Base-by-base conservation (phyloP, 176 grass and related monocot species). In the Hsuehochloa calcarea region DNA sequence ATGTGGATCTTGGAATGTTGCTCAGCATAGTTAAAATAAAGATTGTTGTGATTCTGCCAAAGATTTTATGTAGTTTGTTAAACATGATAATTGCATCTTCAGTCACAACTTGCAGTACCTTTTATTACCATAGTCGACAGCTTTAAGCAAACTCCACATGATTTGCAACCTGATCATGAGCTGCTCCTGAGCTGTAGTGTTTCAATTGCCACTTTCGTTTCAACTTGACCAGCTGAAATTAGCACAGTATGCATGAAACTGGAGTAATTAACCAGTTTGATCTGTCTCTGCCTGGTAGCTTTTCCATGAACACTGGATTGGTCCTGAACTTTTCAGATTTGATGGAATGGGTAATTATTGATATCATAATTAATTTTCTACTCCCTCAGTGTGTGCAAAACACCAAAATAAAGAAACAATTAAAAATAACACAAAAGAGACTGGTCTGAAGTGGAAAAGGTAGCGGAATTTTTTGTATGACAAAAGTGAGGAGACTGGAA, bases 61-160 rank as follows among this genome's bases (percentile, higher is more conserved):
- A 49, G 67, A 90, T 90, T 74, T 90, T 66, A 11, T 68, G 6
- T 27, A 12, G 40, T 80, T 80, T 87, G 80, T 90, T 83, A 87
- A 74, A 75, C 79, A 8, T 25, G 79, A 34, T 79, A 59, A 80
- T 56, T 37, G 79, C 88, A 87, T 83, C 72, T 68, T 60, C 80
- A 43, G 59, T 68, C 74, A 68, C 80, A 67, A 74, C 60, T 67
- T 68, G 89, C 83, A 70, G 51, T 0, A 25, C 74, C 35, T 85
- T 90, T 59, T 83, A 79, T 67, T 55, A 35, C 73, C 44, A 20
- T 79, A 68, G 74, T 44, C 76, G 68, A 87, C 58, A 74, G 89
- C 79, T 90, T 90, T 79, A 90, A 90, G 89, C 84, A 83, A 78
- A 56, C 89, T 87, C 89, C 89, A 90, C 89, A 87, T 90, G 89